These are phyloP conservation scores for Flueggea neowawraea DNA, from an alignment of 441 rosid genomes.

Conservation along the genomic window DNA sequence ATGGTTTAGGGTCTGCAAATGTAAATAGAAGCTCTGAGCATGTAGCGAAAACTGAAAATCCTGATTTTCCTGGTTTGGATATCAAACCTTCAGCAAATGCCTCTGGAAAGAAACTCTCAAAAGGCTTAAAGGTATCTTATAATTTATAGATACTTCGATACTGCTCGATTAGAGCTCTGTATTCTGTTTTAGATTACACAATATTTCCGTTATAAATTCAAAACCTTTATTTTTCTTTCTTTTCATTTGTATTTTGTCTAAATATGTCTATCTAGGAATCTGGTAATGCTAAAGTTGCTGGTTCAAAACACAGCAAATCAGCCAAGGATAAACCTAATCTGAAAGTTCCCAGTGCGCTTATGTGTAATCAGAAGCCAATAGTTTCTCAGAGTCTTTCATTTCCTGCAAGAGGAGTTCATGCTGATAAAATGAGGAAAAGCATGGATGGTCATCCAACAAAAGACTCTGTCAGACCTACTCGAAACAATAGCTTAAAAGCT, in stretches of 20 bases:
- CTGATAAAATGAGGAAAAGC: constrained; percentile 51
- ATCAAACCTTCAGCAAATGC: constrained; percentile 21
- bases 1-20: constrained; percentile 15
- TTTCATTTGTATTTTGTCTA: background rate
- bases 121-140: constrained; percentile 38
- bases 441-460: constrained; percentile 42
- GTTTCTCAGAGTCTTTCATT: constrained; percentile 36
- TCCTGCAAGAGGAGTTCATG: constrained; percentile 47
- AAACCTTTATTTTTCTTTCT: background rate
- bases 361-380: constrained; percentile 37
- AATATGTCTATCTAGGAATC: constrained; percentile 35
- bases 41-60: constrained; percentile 22
- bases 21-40: constrained; percentile 24
- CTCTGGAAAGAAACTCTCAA: constrained; percentile 35
- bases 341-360: constrained; percentile 35
- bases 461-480: constrained; percentile 33
- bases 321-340: constrained; percentile 44
- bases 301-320: constrained; percentile 38
- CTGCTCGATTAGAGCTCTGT: too few species aligned
- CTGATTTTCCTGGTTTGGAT: constrained; percentile 20
- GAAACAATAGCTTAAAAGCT: constrained; percentile 24
- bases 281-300: constrained; percentile 13
- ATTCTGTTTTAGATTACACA: background rate
- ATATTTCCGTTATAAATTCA: background rate
- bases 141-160: constrained; percentile 11